phyloP scores from a whole-genome alignment of 164 flowering plant species.

The Euptelea pleiosperma region DNA sequence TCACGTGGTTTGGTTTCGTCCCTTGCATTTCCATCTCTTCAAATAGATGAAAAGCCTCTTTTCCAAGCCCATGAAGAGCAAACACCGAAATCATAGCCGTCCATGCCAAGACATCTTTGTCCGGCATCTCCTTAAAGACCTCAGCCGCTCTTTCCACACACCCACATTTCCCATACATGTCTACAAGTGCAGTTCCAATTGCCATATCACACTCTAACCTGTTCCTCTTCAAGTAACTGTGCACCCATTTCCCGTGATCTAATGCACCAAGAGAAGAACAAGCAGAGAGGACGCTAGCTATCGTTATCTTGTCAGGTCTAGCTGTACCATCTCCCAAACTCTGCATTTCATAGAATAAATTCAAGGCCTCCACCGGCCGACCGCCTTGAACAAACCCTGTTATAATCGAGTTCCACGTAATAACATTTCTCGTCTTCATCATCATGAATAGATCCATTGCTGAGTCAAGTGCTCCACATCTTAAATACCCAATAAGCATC shows the following conservation, averaged over 20 bases:
- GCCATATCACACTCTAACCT: constrained; percentile 52
- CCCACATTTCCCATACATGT: constrained; percentile 87
- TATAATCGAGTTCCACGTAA: constrained; percentile 26
- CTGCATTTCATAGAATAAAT: constrained; percentile 22
- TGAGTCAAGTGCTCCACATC: constrained; percentile 48
- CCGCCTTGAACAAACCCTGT: constrained; percentile 27
- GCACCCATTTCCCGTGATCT: constrained; percentile 70
- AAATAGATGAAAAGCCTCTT: constrained; percentile 55
- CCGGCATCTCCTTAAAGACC: constrained; percentile 45
- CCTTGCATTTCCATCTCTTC: constrained; percentile 53
- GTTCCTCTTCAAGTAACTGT: constrained; percentile 47
- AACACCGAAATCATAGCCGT: constrained; percentile 64
- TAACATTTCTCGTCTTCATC: constrained; percentile 32
- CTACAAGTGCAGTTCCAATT: constrained; percentile 60
- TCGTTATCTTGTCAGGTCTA: constrained; percentile 18
- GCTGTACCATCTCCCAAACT: constrained; percentile 4
- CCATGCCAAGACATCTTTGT: constrained; percentile 65
- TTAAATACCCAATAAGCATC: constrained; percentile 59
- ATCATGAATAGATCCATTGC: constrained; percentile 48
- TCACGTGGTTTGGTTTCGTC: constrained; percentile 61
- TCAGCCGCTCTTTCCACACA: constrained; percentile 44
- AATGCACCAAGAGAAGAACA: constrained; percentile 29
- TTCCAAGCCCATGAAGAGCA: constrained; percentile 56
- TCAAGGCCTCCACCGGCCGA: constrained; percentile 20
- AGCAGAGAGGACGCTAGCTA: constrained; percentile 23